phyloP scores from a whole-genome alignment of 345 rosid genomes.

The Bruguiera sexangula region DNA sequence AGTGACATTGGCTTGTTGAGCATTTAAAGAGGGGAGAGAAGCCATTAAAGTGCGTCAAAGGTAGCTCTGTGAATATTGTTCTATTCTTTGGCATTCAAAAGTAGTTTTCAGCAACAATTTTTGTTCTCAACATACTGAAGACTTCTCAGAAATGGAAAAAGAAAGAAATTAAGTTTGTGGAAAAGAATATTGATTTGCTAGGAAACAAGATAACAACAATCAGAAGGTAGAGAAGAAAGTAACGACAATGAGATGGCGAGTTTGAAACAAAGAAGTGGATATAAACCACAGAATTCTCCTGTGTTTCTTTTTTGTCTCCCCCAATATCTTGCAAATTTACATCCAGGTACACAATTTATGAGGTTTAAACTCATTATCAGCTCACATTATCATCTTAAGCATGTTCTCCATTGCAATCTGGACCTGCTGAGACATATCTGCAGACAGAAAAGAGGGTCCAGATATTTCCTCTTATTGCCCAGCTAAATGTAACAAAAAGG shows the following conservation, averaged over 20 bases:
- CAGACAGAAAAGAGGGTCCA: background rate
- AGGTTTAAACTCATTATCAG: background rate
- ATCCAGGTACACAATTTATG: background rate
- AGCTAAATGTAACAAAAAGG: background rate
- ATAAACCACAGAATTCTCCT: background rate
- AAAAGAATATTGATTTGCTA: background rate
- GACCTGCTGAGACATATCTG: conserved; percentile 83
- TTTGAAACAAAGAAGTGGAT: background rate
- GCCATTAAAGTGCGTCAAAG: background rate
- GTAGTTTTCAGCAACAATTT: background rate
- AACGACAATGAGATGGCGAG: background rate
- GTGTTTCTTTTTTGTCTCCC: background rate
- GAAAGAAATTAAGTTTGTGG: background rate
- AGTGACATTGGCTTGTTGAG: background rate
- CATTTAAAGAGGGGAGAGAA: background rate
- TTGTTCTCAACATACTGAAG: background rate
- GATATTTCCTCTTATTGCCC: background rate
- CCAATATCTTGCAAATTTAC: background rate
- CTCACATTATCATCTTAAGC: conserved; percentile 86
- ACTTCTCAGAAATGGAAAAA: background rate
- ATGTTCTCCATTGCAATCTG: conserved; percentile 71
- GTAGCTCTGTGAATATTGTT: background rate
- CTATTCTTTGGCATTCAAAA: background rate
- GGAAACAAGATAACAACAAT: background rate
- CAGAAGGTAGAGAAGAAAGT: background rate